Evolutionary conservation across 768 basidiomycete species (phyloP).

Genomic region (Auricularia heimuer): DNA sequence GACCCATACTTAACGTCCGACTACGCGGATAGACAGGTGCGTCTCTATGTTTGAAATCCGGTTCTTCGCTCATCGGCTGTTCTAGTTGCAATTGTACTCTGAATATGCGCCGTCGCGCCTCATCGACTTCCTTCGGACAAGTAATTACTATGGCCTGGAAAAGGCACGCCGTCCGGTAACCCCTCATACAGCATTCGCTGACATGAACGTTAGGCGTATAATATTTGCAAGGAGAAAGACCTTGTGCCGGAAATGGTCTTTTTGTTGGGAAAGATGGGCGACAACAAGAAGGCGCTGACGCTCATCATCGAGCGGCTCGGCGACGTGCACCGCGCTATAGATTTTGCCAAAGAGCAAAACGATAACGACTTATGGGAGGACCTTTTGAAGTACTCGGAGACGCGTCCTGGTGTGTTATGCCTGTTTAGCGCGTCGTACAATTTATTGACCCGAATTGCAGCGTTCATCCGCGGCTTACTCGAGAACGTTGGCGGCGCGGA

Average conservation of each 20-base stretch:
- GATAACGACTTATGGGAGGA: slow-evolving; percentile 99
- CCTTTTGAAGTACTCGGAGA: slow-evolving; percentile 87
- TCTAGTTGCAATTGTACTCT: slow-evolving; percentile 83
- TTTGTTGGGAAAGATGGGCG: slow-evolving; percentile 92
- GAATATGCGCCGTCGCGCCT: slow-evolving; percentile 70
- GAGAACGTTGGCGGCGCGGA: slow-evolving; percentile 89
- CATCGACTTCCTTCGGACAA: slow-evolving; percentile 86
- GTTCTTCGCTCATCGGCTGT: background rate
- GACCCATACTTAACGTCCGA: slow-evolving; percentile 71
- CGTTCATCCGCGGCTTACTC: slow-evolving; percentile 87
- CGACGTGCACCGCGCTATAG: slow-evolving; percentile 90
- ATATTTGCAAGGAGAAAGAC: slow-evolving; percentile 74
- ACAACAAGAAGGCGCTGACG: slow-evolving; percentile 88
- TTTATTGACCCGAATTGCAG: slow-evolving; percentile 25
- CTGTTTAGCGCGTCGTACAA: background rate
- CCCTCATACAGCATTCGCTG: slow-evolving; percentile 25
- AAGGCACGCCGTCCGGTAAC: slow-evolving; percentile 32
- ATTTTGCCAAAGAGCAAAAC: slow-evolving; percentile 94
- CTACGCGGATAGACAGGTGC: slow-evolving; percentile 81
- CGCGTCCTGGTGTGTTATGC: slow-evolving; percentile 58
- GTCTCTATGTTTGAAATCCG: slow-evolving; percentile 6
- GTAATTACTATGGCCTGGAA: slow-evolving; percentile 86
- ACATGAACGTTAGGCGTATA: slow-evolving; percentile 42
- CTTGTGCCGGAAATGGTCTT: slow-evolving; percentile 96
- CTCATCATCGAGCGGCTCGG: slow-evolving; percentile 92